These are phyloP conservation scores for Auricularia auricula-judae DNA, from an alignment of 768 basidiomycete species.

Conservation along the genomic window DNA sequence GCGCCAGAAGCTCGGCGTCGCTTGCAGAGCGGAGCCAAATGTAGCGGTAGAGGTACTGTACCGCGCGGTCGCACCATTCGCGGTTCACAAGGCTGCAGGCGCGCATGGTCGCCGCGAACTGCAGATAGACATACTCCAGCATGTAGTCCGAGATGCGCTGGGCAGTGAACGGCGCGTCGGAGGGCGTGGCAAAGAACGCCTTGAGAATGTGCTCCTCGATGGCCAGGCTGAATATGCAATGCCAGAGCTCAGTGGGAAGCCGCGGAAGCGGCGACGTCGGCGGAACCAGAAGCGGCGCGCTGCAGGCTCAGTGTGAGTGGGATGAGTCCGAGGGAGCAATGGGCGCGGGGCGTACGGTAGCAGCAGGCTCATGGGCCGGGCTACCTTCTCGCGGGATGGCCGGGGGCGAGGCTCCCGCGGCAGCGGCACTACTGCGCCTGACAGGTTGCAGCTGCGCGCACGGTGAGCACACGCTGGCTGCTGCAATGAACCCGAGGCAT, in stretches of 20 bases:
- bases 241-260: not conserved
- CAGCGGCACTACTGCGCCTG: not conserved
- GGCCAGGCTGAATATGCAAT: not conserved
- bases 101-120: not conserved
- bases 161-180: not conserved
- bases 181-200: not conserved
- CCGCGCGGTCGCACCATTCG: not conserved
- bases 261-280: not conserved
- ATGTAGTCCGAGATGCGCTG: not conserved
- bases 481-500: not conserved
- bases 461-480: not conserved
- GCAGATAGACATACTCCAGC: not conserved
- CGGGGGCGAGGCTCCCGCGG: not conserved
- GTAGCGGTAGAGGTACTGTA: not conserved
- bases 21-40: not conserved
- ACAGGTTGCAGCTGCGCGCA: not conserved
- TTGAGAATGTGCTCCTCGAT: not conserved
- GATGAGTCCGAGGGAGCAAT: not conserved
- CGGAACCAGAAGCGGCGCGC: not conserved
- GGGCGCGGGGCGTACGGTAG: not conserved
- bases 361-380: not conserved
- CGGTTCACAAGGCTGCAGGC: not conserved
- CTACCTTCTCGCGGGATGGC: not conserved
- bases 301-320: not conserved
- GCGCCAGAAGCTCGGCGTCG: constrained; percentile 2